phyloP scores from a whole-genome alignment of 192 early-diverging fungal genomes.

The Backusella parvicylindrica region DNA sequence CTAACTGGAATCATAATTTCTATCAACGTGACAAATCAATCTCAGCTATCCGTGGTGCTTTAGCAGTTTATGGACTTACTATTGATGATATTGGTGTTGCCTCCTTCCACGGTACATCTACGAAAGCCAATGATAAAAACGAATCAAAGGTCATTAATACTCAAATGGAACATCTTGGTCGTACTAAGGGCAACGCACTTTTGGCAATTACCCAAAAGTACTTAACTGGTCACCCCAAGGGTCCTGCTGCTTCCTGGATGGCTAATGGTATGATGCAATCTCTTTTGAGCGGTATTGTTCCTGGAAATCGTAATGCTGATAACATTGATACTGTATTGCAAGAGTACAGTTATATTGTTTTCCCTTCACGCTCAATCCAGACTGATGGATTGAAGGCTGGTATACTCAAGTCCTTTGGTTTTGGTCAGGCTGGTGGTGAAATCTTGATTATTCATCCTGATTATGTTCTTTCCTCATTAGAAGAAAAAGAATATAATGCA shows the following conservation, averaged over 20 bases:
- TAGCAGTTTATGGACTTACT: constrained; percentile 84
- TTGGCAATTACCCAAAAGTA: constrained; percentile 89
- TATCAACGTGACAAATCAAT: constrained; percentile 69
- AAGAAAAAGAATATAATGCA: constrained; percentile 61
- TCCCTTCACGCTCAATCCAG: constrained; percentile 81
- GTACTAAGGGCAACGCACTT: constrained; percentile 74
- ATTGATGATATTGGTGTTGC: constrained; percentile 91
- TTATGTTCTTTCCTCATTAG: constrained; percentile 76
- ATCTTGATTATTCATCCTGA: constrained; percentile 84
- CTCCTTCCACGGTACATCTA: constrained; percentile 95
- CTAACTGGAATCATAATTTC: constrained; percentile 81
- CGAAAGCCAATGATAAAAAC: constrained; percentile 94
- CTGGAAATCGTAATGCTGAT: constrained; percentile 91
- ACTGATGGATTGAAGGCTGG: constrained; percentile 90
- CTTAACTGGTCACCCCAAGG: constrained; percentile 97
- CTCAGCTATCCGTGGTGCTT: constrained; percentile 80
- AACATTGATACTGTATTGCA: constrained; percentile 74
- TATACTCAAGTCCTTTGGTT: constrained; percentile 91
- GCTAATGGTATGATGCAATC: constrained; percentile 88
- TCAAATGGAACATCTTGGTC: constrained; percentile 86
- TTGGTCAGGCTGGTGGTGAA: constrained; percentile 93
- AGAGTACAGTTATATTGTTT: constrained; percentile 77
- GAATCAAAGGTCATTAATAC: constrained; percentile 82
- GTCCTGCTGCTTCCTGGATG: constrained; percentile 96
- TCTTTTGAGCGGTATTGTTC: constrained; percentile 81